Evolutionary conservation across 73 alveolate genomes (phyloP).

Genomic region (Effrenium voratum): DNA sequence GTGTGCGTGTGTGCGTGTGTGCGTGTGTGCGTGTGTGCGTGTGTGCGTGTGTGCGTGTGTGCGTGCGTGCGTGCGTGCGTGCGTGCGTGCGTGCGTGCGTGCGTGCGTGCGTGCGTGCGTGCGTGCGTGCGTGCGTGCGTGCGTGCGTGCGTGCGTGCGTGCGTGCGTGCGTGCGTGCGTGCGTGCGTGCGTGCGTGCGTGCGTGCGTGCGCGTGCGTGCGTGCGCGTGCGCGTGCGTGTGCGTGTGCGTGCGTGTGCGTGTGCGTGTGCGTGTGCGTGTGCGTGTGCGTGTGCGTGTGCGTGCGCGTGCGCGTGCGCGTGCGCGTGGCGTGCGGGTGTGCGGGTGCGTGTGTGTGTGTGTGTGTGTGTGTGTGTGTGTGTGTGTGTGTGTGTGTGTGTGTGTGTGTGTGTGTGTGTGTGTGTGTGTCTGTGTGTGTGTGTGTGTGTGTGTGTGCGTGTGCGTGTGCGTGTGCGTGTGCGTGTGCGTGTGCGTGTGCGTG

Average conservation of each 20-base stretch:
- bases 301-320: constrained; percentile 7
- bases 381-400: neutral
- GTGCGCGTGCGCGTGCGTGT: neutral
- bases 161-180: neutral
- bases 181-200: neutral
- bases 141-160: neutral
- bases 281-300: neutral
- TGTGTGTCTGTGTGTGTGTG: neutral
- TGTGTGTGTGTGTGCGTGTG: neutral
- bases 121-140: neutral
- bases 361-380: neutral
- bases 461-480: neutral
- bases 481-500: constrained; percentile 10
- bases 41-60: too few species aligned
- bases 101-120: neutral
- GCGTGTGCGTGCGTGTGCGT: neutral
- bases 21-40: too few species aligned
- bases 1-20: too few species aligned
- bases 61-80: too few species aligned
- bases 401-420: neutral
- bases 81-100: too few species aligned
- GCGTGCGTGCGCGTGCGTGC: neutral
- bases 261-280: neutral
- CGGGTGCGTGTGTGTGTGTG: too few species aligned
- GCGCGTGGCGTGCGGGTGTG: too few species aligned